Base-by-base conservation (phyloP, 75 land plant species). In the Pinus taeda region DNA sequence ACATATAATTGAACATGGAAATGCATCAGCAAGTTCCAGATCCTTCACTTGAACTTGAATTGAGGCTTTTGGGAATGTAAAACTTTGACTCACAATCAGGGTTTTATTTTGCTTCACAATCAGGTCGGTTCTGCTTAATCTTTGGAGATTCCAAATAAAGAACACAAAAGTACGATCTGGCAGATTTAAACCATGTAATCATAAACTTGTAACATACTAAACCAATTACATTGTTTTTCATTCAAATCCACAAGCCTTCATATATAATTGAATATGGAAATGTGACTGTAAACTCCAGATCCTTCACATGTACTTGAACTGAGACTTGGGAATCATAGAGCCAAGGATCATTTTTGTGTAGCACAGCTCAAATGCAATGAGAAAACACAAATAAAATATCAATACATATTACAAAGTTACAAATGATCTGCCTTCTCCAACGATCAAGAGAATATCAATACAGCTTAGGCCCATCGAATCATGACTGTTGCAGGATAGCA, bases 371-470 rank as follows among this genome's bases (percentile, higher is more conserved):
- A 37, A 42, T 42, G 72, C 12, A 69, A 69, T 42, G 49, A 69
- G 39, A 69, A 42, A 42, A 45, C 39, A n/a, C n/a, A 36, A 69
- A 69, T 14, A 69, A 37, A 65, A 69, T 15, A 69, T 69, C 53
- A 69, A 69, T 39, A 69, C 72, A 69, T 65, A 17, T 30, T 39
- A 69, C 72, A 69, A 69, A 22, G 22, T 49, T 49, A 49, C 55
- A 49, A 49, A 49, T 49, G 55, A 69, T 69, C n/a, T 69, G 24
- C 39, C 72, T 69, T 69, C 72, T 69, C 42, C 69, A 36, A 17
- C 8, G 42, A 37, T 6, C 20, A 65, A 65, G 17, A 49, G 18
- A 65, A 65, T 36, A 65, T 65, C 69, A 36, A 33, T 9, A 49
- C 55, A 49, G 55, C 39, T 17, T 30, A 8, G 36, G 39, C 69